Evolutionary conservation across 805 yeast species (phyloP).

Genomic region (Candida maltosa): DNA sequence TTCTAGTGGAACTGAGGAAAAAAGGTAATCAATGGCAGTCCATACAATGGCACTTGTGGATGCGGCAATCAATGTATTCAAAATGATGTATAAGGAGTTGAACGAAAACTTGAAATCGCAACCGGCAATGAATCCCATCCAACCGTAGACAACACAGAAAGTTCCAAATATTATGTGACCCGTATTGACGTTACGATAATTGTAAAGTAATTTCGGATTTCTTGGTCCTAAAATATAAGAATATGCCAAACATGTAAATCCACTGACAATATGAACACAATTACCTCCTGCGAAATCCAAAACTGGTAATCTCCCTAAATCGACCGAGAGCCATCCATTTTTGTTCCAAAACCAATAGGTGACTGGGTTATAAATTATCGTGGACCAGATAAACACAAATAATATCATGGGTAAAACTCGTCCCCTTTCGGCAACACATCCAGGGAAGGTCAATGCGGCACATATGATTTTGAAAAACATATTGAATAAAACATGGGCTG

Average conservation of each 20-base stretch:
- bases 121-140: constrained; percentile 43
- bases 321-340: constrained; percentile 41
- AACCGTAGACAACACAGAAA: constrained; percentile 29
- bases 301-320: constrained; percentile 30
- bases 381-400: constrained; percentile 37
- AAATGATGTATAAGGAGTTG: constrained; percentile 26
- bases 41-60: constrained; percentile 34
- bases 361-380: constrained; percentile 39
- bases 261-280: constrained; percentile 43
- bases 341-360: constrained; percentile 45
- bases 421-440: constrained; percentile 43
- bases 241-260: constrained; percentile 43
- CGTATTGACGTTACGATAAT: constrained; percentile 35
- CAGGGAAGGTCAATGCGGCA: constrained; percentile 41
- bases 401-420: constrained; percentile 39
- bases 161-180: constrained; percentile 33
- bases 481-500: constrained; percentile 37
- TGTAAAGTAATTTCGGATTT: constrained; percentile 32
- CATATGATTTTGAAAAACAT: constrained; percentile 37
- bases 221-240: constrained; percentile 42
- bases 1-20: constrained; percentile 37
- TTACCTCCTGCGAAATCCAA: constrained; percentile 46
- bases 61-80: constrained; percentile 32
- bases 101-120: constrained; percentile 39
- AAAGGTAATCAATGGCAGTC: constrained; percentile 36